Evolutionary conservation across 805 yeast species (phyloP).

Genomic region (Ogataea methanolica): DNA sequence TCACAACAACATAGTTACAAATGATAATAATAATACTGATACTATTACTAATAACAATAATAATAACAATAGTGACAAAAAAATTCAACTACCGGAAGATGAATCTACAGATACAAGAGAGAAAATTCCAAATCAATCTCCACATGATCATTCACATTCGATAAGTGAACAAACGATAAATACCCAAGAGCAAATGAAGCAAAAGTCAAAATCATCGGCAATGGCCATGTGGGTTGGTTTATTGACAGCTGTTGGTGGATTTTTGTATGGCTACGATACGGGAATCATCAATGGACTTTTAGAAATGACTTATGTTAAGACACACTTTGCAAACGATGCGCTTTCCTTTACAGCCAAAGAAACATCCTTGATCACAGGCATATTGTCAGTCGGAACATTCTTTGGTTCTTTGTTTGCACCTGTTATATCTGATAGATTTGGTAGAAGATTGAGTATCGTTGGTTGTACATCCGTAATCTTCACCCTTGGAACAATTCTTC

Average conservation of each 20-base stretch:
- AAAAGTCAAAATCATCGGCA: constrained; percentile 37
- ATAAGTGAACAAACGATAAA: not conserved
- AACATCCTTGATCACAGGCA: constrained; percentile 68
- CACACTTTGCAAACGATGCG: constrained; percentile 47
- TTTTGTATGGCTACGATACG: constrained; percentile 85
- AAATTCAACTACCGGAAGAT: not conserved
- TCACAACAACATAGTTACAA: not conserved
- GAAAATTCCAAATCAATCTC: not conserved
- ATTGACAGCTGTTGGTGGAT: constrained; percentile 89
- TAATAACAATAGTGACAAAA: not conserved
- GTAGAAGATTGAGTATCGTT: constrained; percentile 66
- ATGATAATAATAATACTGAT: not conserved
- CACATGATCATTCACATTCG: not conserved
- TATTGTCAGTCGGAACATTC: constrained; percentile 79
- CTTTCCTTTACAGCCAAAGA: constrained; percentile 43
- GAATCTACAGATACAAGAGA: not conserved
- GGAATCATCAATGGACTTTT: constrained; percentile 76
- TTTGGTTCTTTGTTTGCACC: constrained; percentile 60
- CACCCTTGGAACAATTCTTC: constrained; percentile 67
- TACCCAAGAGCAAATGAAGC: not conserved
- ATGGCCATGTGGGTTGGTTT: constrained; percentile 72
- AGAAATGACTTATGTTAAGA: constrained; percentile 67
- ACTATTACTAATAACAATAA: not conserved
- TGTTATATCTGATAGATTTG: constrained; percentile 61
- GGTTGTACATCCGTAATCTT: constrained; percentile 58